Evolutionary conservation across 371 early-diverging fungal species (phyloP), one percentile per base, ranked within the genome.

Genomic region (Mucor irregularis): DNA sequence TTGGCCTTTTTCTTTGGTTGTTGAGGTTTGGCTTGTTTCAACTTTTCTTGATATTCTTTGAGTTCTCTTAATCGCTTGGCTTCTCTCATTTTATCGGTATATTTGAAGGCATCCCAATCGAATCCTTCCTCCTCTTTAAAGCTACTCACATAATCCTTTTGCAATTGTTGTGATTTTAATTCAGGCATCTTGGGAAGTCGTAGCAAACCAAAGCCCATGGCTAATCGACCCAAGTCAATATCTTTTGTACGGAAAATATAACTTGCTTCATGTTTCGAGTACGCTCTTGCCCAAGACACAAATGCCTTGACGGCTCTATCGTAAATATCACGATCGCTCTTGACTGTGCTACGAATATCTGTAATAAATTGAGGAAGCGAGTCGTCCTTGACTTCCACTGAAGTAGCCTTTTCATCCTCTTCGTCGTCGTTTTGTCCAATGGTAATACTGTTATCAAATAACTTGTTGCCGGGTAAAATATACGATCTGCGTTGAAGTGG

Each of bases 101-200:
- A 90, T 48, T 78, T 75, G 55, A 82, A 88, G 33, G 64, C 66
- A 64, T 82, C 78, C 80, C 73, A 79, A 59, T 78, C 47, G 6
- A 68, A 51, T 5, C 53, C 46, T 42, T 54, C 50, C 16, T 43
- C 49, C 25, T 54, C 51, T 17, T 51, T 19, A 39, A 58, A 54
- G 2, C 21, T 16, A 19, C 37, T 48, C 8, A 46, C 42, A 16
- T n/a, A 16, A 14, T 34, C 40, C 6, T 21, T 33, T 4, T 39
- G 30, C 2, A 30, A 21, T 30, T 39, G 33, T 34, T 60, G 56
- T 28, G 56, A 78, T 35, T 86, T 90, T 33, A 97, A 63, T 72
- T 97, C 98, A 2, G 96, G 94, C 94, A 96, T 94, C 61, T 85
- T 92, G 11, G 98, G 97, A 28, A 97, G 53, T 63, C 73, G 80